These are phyloP conservation scores for apple (Malus domestica) DNA, from an alignment of 306 rosid genomes.

Conservation along the genomic window ASM211411v1 NC_041791.1:18384501-18385000, in stretches of 20 bases:
- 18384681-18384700: constrained; percentile 24
- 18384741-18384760: constrained; percentile 42
- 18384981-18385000: constrained; percentile 42
- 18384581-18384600: constrained; percentile 85
- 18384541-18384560: constrained; percentile 35
- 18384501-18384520: constrained; percentile 72
- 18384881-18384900: constrained; percentile 80
- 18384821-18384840: constrained; percentile 53
- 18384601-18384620: constrained; percentile 37
- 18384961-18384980: constrained; percentile 82
- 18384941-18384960: constrained; percentile 94
- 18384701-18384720: constrained; percentile 22
- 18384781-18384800: constrained; percentile 19
- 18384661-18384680: background rate
- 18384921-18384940: constrained; percentile 57
- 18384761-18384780: constrained; percentile 14
- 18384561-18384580: constrained; percentile 86
- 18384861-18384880: constrained; percentile 34
- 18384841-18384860: constrained; percentile 30
- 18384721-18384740: constrained; percentile 23
- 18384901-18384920: constrained; percentile 46
- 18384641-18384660: constrained; percentile 32
- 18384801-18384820: constrained; percentile 19
- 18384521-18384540: constrained; percentile 30
- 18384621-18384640: constrained; percentile 52